A percentile compares a stretch with the other conserved stretches of the same genome.
These are phyloP conservation scores for Wickerhamomyces tratensis DNA, from an alignment of 805 yeast genomes.

Conservation along the genomic window DNA sequence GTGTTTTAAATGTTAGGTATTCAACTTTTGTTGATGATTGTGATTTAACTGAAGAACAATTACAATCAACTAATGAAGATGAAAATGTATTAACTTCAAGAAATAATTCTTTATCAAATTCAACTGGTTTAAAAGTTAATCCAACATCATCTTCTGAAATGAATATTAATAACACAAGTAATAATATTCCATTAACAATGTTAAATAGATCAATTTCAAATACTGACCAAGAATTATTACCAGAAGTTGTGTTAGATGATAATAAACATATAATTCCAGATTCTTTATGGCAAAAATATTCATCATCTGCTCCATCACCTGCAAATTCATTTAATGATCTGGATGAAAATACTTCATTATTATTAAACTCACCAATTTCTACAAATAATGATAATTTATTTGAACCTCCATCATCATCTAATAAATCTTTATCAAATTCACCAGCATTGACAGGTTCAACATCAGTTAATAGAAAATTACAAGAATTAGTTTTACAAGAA, in stretches of 20 bases:
- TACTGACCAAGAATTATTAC: conserved; percentile 28
- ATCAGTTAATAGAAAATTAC: conserved; percentile 57
- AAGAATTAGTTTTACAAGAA: conserved; percentile 62
- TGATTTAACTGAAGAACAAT: conserved; percentile 5
- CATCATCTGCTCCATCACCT: conserved; percentile 30
- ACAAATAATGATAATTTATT: neutral
- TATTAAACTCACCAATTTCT: conserved; percentile 15
- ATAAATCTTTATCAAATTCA: neutral
- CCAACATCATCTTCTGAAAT: too few species aligned
- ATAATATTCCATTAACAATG: conserved; percentile 12
- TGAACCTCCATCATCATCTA: neutral
- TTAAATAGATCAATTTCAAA: conserved; percentile 11
- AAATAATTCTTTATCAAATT: conserved; percentile 1
- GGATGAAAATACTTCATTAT: conserved; percentile 19
- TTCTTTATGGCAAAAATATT: conserved; percentile 57
- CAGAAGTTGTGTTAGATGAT: conserved; percentile 88
- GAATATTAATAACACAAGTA: conserved; percentile 1
- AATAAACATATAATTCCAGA: conserved; percentile 88
- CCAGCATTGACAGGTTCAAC: conserved; percentile 41
- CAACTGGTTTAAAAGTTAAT: conserved; percentile 2
- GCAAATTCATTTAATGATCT: conserved; percentile 29
- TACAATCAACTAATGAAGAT: conserved; percentile 10
- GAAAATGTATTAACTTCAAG: neutral
- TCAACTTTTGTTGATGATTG: conserved; percentile 20
- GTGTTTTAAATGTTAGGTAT: conserved; percentile 87